phyloP scores from a whole-genome alignment of 257 asterid species.

The Anisodus acutangulus region DNA sequence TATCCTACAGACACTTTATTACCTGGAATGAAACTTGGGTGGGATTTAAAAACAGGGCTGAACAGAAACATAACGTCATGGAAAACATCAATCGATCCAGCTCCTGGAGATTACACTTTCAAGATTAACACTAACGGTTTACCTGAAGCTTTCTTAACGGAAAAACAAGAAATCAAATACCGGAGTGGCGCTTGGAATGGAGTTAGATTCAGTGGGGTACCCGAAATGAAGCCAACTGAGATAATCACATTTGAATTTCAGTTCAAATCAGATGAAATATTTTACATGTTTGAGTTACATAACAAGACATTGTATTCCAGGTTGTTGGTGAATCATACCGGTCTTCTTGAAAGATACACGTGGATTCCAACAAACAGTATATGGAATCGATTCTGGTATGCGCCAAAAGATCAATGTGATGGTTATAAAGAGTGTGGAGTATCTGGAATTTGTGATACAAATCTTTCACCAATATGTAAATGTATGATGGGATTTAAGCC shows the following conservation, averaged over 20 bases:
- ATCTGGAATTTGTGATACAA: slow-evolving; percentile 73
- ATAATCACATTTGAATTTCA: slow-evolving; percentile 51
- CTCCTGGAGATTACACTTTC: slow-evolving; percentile 74
- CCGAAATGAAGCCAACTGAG: slow-evolving; percentile 69
- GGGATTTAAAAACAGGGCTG: slow-evolving; percentile 74
- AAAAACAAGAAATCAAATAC: slow-evolving; percentile 36
- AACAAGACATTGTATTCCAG: slow-evolving; percentile 64
- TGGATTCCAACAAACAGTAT: slow-evolving; percentile 59
- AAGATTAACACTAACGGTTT: slow-evolving; percentile 58
- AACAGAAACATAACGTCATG: slow-evolving; percentile 67
- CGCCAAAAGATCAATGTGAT: slow-evolving; percentile 85
- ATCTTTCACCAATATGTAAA: slow-evolving; percentile 70
- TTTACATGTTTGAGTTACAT: slow-evolving; percentile 47
- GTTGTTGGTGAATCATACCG: slow-evolving; percentile 42
- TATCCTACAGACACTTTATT: slow-evolving; percentile 78
- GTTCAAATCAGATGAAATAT: slow-evolving; percentile 42
- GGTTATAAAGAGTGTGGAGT: slow-evolving; percentile 68
- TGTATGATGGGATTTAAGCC: slow-evolving; percentile 74
- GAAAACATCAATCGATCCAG: slow-evolving; percentile 67
- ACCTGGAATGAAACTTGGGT: slow-evolving; percentile 92
- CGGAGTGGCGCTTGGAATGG: slow-evolving; percentile 98
- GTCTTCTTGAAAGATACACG: slow-evolving; percentile 55
- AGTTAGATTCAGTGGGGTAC: slow-evolving; percentile 81
- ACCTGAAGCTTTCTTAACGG: slow-evolving; percentile 57
- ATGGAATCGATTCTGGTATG: slow-evolving; percentile 83